Evolutionary conservation across 1,139 yeast species (phyloP).

Genomic region (Meyerozyma carpophila): DNA sequence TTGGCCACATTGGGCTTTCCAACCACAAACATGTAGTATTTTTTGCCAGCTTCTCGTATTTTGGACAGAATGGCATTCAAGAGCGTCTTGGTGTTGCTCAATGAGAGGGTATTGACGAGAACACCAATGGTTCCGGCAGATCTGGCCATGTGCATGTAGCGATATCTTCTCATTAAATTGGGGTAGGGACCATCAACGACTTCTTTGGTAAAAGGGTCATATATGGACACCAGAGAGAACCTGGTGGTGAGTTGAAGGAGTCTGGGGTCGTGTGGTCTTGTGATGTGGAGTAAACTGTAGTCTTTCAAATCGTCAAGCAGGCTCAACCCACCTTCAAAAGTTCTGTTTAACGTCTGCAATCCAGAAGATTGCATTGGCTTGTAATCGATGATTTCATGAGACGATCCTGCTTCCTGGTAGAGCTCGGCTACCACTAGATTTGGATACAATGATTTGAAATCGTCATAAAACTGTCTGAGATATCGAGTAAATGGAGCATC

Average conservation of each 20-base stretch:
- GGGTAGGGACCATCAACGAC: slow-evolving; percentile 60
- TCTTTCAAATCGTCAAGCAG: slow-evolving; percentile 19
- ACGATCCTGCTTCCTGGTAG: slow-evolving; percentile 21
- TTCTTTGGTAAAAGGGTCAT: slow-evolving; percentile 30
- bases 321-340: slow-evolving; percentile 13
- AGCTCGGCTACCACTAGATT: slow-evolving; percentile 50
- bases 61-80: slow-evolving; percentile 55
- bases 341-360: slow-evolving; percentile 19
- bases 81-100: slow-evolving; percentile 61
- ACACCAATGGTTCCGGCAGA: slow-evolving; percentile 91
- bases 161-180: slow-evolving; percentile 75
- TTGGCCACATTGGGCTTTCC: slow-evolving; percentile 99
- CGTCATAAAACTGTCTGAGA: slow-evolving; percentile 27
- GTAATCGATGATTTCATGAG: slow-evolving; percentile 40
- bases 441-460: slow-evolving; percentile 31
- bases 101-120: slow-evolving; percentile 80
- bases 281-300: slow-evolving; percentile 62
- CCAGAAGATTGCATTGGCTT: slow-evolving; percentile 11
- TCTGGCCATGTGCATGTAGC: slow-evolving; percentile 82
- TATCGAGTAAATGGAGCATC: slow-evolving; percentile 55
- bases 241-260: slow-evolving; percentile 69
- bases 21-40: slow-evolving; percentile 88
- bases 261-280: slow-evolving; percentile 74
- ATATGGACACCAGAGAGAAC: slow-evolving; percentile 48
- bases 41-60: slow-evolving; percentile 75